Evolutionary conservation across 208 protist genomes (phyloP).

Genomic region (Acanthamoeba polyphaga): DNA sequence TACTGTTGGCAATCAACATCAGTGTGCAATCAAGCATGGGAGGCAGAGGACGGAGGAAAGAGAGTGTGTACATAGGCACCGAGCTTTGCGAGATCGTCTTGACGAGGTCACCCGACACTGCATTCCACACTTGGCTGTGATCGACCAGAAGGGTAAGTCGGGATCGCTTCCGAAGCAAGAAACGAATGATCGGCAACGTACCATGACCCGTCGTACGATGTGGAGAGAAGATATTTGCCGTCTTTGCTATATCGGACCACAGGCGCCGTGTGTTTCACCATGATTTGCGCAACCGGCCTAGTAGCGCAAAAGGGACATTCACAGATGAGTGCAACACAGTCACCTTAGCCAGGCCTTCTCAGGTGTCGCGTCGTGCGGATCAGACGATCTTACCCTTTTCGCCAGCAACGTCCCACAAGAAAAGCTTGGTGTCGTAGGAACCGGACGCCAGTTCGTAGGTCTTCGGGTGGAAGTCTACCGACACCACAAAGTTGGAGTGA

Average conservation of each 20-base stretch:
- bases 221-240: background rate
- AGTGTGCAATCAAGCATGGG: background rate
- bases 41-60: background rate
- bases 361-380: background rate
- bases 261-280: background rate
- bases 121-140: background rate
- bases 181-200: background rate
- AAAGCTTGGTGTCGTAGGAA: slow-evolving; percentile 29
- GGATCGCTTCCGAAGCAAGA: background rate
- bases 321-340: too few relatives aligned
- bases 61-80: background rate
- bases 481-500: slow-evolving; percentile 32
- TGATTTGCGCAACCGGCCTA: background rate
- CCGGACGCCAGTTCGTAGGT: background rate
- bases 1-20: background rate
- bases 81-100: background rate
- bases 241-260: slow-evolving; percentile 37
- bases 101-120: background rate
- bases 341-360: too few relatives aligned
- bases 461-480: slow-evolving; percentile 47
- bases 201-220: slow-evolving; percentile 19
- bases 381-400: background rate
- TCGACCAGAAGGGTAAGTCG: background rate
- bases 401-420: background rate
- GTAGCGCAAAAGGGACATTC: too few relatives aligned